Evolutionary conservation across 805 yeast genomes (phyloP), one percentile per base, ranked within the genome.

Genomic region (Debaryomyces hansenii): DNA sequence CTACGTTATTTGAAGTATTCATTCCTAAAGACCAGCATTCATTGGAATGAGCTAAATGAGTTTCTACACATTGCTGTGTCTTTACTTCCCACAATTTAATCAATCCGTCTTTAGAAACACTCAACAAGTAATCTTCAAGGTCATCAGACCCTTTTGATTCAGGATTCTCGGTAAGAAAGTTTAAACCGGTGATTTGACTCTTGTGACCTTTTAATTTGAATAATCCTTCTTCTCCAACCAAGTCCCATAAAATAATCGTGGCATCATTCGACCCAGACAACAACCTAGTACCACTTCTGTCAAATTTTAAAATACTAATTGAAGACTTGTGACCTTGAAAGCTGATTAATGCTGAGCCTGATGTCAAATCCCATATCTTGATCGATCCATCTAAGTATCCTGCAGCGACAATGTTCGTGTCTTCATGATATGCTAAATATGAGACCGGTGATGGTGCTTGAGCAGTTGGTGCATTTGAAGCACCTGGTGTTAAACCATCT

Each of bases 11-110:
- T 28, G 70, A 63, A 8, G 64, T 62, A 37, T 72, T 69, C 15
- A 82, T 62, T 3, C 81, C 87, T 58, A 90, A 64, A 2, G 87
- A 73, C 98, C 98, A 94, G 69, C 97, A 89, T 65, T 94, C 98
- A 48, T 92, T 91, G 18, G 87, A 77, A 62, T 90, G 96, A 0
- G 97, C 96, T 50, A 90, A 83, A 62, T 91, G 97, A 1, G 98
- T 91, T 63, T 94, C 99, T 4, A 90, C 73, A 67, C 97, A 89
- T 63, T 90, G 96, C 62, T 87, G 90, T 4, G 94, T 71, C 57
- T 84, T 85, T 55, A 94, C 67, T 60, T 94, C 98, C 99, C 99
- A 94, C 31, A 94, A 67, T 63, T 94, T 94, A 54, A 94, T 76
- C 41, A 90, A 71, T 0, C 98, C 98, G 62, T 94, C 99, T 60